Evolutionary conservation across 257 asterid species (phyloP).

Genomic region (Solanum phureja): DNA sequence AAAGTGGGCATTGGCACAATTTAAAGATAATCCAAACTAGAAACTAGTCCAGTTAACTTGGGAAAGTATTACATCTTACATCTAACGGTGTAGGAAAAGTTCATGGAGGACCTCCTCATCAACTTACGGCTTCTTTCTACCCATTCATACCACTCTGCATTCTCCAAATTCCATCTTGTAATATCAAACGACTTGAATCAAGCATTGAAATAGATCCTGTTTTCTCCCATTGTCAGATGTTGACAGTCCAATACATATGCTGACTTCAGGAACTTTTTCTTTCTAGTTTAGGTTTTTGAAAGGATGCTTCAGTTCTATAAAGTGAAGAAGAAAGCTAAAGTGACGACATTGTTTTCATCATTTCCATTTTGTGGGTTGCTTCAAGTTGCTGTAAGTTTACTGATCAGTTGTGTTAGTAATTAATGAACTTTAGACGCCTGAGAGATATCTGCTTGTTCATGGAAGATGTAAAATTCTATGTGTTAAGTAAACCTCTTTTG

Average conservation of each 20-base stretch:
- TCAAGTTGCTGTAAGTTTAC: constrained; percentile 69
- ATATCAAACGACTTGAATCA: too few relatives aligned
- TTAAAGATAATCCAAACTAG: too few relatives aligned
- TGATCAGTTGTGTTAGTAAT: background rate
- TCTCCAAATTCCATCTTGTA: too few relatives aligned
- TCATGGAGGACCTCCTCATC: too few relatives aligned
- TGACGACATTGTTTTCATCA: constrained; percentile 34
- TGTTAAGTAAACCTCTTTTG: background rate
- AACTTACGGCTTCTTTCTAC: too few relatives aligned
- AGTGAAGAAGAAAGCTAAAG: constrained; percentile 31
- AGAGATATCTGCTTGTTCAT: background rate
- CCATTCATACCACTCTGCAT: too few relatives aligned
- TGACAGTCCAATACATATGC: background rate
- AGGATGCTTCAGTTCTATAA: constrained; percentile 54
- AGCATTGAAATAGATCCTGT: too few relatives aligned
- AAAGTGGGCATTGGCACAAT: too few relatives aligned
- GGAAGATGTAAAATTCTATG: background rate
- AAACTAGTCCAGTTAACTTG: too few relatives aligned
- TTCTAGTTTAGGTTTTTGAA: constrained; percentile 50
- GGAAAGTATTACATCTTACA: too few relatives aligned
- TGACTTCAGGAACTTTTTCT: background rate
- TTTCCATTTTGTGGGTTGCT: constrained; percentile 75
- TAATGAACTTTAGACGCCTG: background rate
- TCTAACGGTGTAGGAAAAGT: too few relatives aligned
- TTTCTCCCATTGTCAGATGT: background rate